phyloP scores from a whole-genome alignment of 768 basidiomycete species.

The Clathrus columnatus region DNA sequence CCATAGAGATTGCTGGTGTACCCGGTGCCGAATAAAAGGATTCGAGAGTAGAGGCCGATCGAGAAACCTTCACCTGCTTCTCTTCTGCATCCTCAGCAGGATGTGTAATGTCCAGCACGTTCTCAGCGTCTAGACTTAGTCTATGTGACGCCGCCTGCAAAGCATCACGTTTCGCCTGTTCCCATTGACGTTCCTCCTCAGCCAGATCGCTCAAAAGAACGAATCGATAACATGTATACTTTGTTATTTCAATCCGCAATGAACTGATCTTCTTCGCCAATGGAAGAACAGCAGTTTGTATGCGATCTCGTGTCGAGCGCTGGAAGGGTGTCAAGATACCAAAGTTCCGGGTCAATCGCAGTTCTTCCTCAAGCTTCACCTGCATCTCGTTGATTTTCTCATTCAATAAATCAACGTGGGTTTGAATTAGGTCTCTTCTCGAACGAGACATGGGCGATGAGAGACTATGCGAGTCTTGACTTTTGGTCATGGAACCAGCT shows the following conservation, averaged over 20 bases:
- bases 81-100: slow-evolving; percentile 29
- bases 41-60: slow-evolving; percentile 35
- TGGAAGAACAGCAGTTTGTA: slow-evolving; percentile 50
- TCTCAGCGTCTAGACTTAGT: slow-evolving; percentile 27
- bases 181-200: slow-evolving; percentile 60
- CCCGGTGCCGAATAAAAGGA: slow-evolving; percentile 67
- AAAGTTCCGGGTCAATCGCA: slow-evolving; percentile 73
- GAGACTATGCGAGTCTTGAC: neutral
- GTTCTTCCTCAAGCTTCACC: slow-evolving; percentile 52
- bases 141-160: slow-evolving; percentile 64
- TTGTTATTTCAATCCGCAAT: slow-evolving; percentile 64
- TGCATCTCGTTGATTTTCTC: slow-evolving; percentile 43
- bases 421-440: slow-evolving; percentile 48
- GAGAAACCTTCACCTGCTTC: neutral
- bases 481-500: slow-evolving; percentile 1
- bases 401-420: slow-evolving; percentile 60
- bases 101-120: slow-evolving; percentile 10
- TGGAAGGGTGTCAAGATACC: slow-evolving; percentile 84
- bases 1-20: slow-evolving; percentile 11
- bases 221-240: slow-evolving; percentile 64
- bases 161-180: slow-evolving; percentile 58
- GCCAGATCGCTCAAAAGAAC: slow-evolving; percentile 70
- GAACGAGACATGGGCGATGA: slow-evolving; percentile 27
- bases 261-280: slow-evolving; percentile 58
- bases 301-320: slow-evolving; percentile 68